phyloP scores from a whole-genome alignment of 495 filamentous ascomycete species.

The Talaromyces trachyspermus region DNA sequence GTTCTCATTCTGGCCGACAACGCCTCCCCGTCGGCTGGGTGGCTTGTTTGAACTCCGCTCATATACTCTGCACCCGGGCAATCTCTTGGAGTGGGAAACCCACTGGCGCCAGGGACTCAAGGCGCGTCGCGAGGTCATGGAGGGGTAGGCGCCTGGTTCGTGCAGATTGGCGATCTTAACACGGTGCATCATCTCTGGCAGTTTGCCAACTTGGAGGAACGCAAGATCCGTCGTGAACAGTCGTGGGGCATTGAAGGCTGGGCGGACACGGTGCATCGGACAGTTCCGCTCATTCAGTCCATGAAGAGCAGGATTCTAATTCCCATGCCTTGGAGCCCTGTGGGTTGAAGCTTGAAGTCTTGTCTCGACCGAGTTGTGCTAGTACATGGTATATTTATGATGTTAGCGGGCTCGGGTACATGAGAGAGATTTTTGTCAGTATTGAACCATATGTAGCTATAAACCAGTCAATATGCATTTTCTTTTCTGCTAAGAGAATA shows the following conservation, averaged over 20 bases:
- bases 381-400: too few relatives aligned
- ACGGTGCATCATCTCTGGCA: slow-evolving; percentile 98
- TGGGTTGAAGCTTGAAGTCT: slow-evolving; percentile 47
- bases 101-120: slow-evolving; percentile 93
- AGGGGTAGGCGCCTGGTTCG: slow-evolving; percentile 99
- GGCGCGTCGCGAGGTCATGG: slow-evolving; percentile 92
- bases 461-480: too few relatives aligned
- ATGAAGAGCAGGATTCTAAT: slow-evolving; percentile 94
- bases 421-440: too few relatives aligned
- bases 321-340: slow-evolving; percentile 92
- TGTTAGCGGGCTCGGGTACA: too few relatives aligned
- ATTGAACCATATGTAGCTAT: too few relatives aligned
- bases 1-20: slow-evolving; percentile 98
- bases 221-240: slow-evolving; percentile 84
- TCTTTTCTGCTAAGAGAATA: too few relatives aligned
- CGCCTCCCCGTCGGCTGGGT: slow-evolving; percentile 78
- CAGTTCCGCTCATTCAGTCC: slow-evolving; percentile 88
- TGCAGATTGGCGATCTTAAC: slow-evolving; percentile 95
- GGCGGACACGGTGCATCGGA: slow-evolving; percentile 98
- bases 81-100: slow-evolving; percentile 95
- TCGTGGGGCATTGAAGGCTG: slow-evolving; percentile 94
- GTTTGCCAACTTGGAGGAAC: slow-evolving; percentile 91
- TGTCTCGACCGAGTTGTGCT: too few relatives aligned
- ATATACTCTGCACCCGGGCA: slow-evolving; percentile 92
- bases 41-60: slow-evolving; percentile 95